These are phyloP conservation scores for Ophiocordyceps robertsii DNA, from an alignment of 2,329 filamentous ascomycete genomes.

Conservation along the genomic window DNA sequence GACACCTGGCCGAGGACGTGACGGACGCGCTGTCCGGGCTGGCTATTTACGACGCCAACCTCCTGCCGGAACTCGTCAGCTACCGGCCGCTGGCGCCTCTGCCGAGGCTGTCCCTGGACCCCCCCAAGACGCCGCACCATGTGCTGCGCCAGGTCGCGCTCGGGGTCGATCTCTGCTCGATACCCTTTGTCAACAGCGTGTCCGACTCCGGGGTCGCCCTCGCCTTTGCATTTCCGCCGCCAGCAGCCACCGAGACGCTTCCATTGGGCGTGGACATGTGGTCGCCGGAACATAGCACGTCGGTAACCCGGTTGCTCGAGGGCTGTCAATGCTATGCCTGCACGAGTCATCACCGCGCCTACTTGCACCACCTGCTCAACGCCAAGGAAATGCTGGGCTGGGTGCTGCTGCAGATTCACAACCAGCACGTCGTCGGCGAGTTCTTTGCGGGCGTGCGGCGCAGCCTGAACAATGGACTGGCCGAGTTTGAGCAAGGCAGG, in stretches of 20 bases:
- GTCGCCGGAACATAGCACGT: conserved; percentile 44
- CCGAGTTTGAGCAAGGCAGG: conserved; percentile 42
- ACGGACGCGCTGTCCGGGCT: conserved; percentile 48
- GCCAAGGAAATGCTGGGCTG: conserved; percentile 96
- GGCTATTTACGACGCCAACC: conserved; percentile 62
- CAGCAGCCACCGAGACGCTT: conserved; percentile 6
- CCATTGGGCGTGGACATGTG: conserved; percentile 73
- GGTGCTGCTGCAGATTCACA: conserved; percentile 86
- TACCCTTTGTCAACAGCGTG: conserved; percentile 59
- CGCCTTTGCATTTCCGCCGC: conserved; percentile 57
- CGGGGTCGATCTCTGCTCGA: conserved; percentile 67
- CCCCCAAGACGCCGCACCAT: conserved; percentile 58
- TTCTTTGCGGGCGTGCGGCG: conserved; percentile 64
- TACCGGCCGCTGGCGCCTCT: conserved; percentile 42
- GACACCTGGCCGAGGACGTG: conserved; percentile 53
- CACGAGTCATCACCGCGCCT: conserved; percentile 71
- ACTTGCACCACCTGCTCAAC: conserved; percentile 71
- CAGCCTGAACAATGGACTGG: conserved; percentile 42
- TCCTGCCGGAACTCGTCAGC: conserved; percentile 51
- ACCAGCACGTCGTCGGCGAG: conserved; percentile 55
- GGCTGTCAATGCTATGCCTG: conserved; percentile 76
- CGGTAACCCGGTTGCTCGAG: conserved; percentile 46
- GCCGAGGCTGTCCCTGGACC: conserved; percentile 62
- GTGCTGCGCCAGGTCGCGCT: conserved; percentile 62
- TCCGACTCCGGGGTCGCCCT: conserved; percentile 82